phyloP scores from a whole-genome alignment of 257 asterid genomes.

The Solanum chmielewskii region DNA sequence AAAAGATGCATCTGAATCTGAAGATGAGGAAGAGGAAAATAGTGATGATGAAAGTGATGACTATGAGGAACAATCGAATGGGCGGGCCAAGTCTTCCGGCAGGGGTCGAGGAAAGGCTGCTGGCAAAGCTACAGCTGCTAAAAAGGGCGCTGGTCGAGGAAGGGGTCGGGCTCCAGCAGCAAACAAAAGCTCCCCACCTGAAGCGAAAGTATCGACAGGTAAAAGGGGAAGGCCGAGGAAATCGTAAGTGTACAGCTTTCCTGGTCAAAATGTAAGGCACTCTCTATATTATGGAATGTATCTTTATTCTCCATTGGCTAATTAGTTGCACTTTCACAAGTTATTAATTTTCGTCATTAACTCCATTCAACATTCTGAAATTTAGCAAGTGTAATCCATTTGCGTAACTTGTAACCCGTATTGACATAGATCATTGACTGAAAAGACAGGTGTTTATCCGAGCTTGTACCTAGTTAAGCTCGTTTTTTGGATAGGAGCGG shows the following conservation, averaged over 20 bases:
- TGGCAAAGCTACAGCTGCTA: slow-evolving; percentile 20
- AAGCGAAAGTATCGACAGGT: slow-evolving; percentile 30
- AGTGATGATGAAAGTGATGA: slow-evolving; percentile 21
- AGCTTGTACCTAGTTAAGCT: not conserved
- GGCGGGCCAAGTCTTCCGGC: slow-evolving; percentile 24
- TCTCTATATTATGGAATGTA: not conserved
- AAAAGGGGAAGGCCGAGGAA: slow-evolving; percentile 71
- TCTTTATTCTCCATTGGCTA: not conserved
- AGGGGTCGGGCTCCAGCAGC: slow-evolving; percentile 50
- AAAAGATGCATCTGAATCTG: slow-evolving; percentile 40
- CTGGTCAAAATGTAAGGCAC: not conserved
- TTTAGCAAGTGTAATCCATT: not conserved
- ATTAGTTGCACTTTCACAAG: not conserved
- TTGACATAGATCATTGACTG: not conserved
- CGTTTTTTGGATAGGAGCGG: not conserved
- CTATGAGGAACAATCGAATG: slow-evolving; percentile 41
- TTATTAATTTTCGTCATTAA: not conserved
- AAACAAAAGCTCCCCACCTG: slow-evolving; percentile 9
- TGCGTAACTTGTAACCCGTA: not conserved
- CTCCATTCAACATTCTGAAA: not conserved
- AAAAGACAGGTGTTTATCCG: not conserved
- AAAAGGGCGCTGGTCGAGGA: slow-evolving; percentile 49
- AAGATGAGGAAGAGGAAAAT: slow-evolving; percentile 37
- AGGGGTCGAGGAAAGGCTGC: slow-evolving; percentile 43
- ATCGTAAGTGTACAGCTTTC: slow-evolving; percentile 12